These are phyloP conservation scores for Neolentinus lepideus DNA, from an alignment of 1,284 basidiomycete species.

Conservation along the genomic window DNA sequence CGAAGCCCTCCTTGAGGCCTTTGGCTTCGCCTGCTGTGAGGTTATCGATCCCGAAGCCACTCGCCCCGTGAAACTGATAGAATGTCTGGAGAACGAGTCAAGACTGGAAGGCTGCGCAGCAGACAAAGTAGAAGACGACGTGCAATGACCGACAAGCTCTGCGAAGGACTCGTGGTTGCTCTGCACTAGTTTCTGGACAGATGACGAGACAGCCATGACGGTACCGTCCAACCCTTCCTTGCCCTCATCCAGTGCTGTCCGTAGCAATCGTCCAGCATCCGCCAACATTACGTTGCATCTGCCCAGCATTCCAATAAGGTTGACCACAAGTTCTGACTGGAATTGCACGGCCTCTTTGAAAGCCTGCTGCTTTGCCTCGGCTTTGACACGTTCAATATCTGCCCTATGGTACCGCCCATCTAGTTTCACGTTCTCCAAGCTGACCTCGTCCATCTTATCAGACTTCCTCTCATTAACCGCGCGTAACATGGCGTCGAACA, in stretches of 20 bases:
- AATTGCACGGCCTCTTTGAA: constrained; percentile 56
- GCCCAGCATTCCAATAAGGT: constrained; percentile 73
- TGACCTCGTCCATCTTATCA: constrained; percentile 72
- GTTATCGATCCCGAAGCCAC: constrained; percentile 36
- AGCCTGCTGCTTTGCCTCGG: constrained; percentile 63
- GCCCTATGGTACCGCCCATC: constrained; percentile 61
- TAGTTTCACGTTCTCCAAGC: constrained; percentile 65
- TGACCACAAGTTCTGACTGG: constrained; percentile 65
- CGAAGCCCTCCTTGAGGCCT: constrained; percentile 40
- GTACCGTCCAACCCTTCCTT: constrained; percentile 30
- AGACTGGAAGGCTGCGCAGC: constrained; percentile 31
- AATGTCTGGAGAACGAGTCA: constrained; percentile 39
- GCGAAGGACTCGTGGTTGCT: constrained; percentile 64
- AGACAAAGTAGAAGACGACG: constrained; percentile 40
- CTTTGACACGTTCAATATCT: constrained; percentile 68
- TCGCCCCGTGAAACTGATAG: constrained; percentile 11
- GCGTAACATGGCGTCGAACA: constrained; percentile 80
- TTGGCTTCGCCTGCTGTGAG: constrained; percentile 29
- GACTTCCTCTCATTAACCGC: constrained; percentile 75
- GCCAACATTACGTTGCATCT: constrained; percentile 69
- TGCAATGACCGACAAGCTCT: constrained; percentile 57
- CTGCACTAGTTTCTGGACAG: constrained; percentile 49
- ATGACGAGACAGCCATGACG: constrained; percentile 37
- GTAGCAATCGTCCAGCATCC: constrained; percentile 55
- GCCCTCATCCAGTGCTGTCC: constrained; percentile 35